Evolutionary conservation across 345 rosid genomes (phyloP).

Genomic region (Populus euphratica): DNA sequence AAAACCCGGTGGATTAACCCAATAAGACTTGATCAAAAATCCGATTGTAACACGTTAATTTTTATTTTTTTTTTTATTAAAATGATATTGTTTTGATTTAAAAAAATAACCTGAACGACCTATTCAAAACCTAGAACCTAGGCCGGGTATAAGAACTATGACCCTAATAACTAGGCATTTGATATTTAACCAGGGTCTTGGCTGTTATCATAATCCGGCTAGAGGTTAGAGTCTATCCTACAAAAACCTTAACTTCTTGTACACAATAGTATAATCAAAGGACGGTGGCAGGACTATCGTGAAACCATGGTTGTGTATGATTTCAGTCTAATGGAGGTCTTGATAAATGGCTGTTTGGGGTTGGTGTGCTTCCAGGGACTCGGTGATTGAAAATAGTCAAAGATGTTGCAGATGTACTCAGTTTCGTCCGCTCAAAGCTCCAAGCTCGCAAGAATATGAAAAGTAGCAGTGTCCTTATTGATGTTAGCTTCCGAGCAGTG

Average conservation of each 20-base stretch:
- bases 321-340: slow-evolving; percentile 38
- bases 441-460: slow-evolving; percentile 55
- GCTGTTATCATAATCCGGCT: not conserved
- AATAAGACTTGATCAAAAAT: too few relatives aligned
- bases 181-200: too few relatives aligned
- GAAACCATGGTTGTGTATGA: slow-evolving; percentile 44
- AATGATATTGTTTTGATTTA: too few relatives aligned
- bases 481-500: slow-evolving; percentile 47
- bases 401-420: slow-evolving; percentile 40
- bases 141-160: too few relatives aligned
- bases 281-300: slow-evolving; percentile 44
- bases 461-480: slow-evolving; percentile 40
- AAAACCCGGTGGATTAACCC: too few relatives aligned
- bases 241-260: not conserved
- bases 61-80: too few relatives aligned
- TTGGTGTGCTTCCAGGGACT: slow-evolving; percentile 48
- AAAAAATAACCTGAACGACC: too few relatives aligned
- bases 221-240: not conserved
- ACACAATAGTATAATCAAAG: slow-evolving; percentile 3
- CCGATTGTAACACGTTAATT: too few relatives aligned
- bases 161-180: too few relatives aligned
- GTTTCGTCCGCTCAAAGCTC: slow-evolving; percentile 37
- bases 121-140: too few relatives aligned
- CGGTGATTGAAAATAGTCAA: slow-evolving; percentile 37
- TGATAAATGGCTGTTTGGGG: slow-evolving; percentile 45